phyloP scores from a whole-genome alignment of 73 alveolate genomes.

The Blepharisma stoltei region DNA sequence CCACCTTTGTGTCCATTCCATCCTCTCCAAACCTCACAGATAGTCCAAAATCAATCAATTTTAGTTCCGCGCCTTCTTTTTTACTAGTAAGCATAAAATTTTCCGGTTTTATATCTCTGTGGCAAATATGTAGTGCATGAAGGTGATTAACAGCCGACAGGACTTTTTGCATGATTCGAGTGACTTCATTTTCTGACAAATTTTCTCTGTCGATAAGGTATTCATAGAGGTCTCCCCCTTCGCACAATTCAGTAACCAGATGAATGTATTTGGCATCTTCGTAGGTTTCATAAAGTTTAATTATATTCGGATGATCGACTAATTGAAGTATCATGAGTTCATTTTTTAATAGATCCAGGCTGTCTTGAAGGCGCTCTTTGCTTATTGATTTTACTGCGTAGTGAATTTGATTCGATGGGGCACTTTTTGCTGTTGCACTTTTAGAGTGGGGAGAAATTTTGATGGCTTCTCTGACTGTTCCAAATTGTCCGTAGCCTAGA shows the following conservation, averaged over 20 bases:
- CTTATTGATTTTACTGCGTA: slow-evolving; percentile 18
- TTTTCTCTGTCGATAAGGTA: slow-evolving; percentile 33
- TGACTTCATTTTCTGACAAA: slow-evolving; percentile 20
- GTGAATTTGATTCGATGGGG: background rate
- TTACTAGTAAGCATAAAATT: slow-evolving; percentile 46
- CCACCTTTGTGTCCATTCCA: slow-evolving; percentile 3
- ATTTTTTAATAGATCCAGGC: background rate
- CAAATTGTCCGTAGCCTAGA: slow-evolving; percentile 31
- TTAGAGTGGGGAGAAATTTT: background rate
- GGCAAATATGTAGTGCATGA: slow-evolving; percentile 58
- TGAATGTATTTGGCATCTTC: slow-evolving; percentile 52
- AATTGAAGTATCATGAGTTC: slow-evolving; percentile 52
- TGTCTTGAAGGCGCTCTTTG: background rate
- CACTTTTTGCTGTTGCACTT: background rate
- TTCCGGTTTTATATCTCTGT: slow-evolving; percentile 78
- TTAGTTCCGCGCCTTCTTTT: slow-evolving; percentile 38
- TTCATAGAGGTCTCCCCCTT: slow-evolving; percentile 57
- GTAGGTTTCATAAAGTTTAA: slow-evolving; percentile 57
- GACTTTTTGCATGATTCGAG: slow-evolving; percentile 32
- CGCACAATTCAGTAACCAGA: slow-evolving; percentile 54
- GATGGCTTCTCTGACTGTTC: slow-evolving; percentile 29
- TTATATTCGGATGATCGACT: slow-evolving; percentile 64
- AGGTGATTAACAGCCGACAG: slow-evolving; percentile 56
- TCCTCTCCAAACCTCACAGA: slow-evolving; percentile 36
- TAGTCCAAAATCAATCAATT: slow-evolving; percentile 42